Base-by-base conservation (phyloP, 768 basidiomycete genomes). In the Phylloporus rhodoxanthus region DNA sequence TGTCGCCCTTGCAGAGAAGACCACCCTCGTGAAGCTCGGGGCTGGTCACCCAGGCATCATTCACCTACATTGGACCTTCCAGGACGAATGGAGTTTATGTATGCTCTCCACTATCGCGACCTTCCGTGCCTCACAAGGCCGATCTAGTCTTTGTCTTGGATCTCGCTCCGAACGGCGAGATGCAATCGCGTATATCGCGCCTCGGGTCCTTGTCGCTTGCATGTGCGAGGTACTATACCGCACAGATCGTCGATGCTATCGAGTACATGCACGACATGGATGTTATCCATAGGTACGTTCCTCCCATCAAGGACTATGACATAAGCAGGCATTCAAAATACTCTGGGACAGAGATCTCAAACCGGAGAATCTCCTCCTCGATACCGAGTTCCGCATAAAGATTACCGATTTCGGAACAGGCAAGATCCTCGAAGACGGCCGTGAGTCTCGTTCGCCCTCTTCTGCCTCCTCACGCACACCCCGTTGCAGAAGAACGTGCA, bases 361-460 rank as follows among this genome's bases (percentile, higher is more conserved):
- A 64, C 87, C 87, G 9, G 87, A 88, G 68, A 97, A 97, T 64
- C 75, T 98, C 26, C 75, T 99, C 8, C 75, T 99, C n/a, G 92
- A 95, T 57, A 78, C 78, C 30, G 78, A 83, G 14, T 88, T 85
- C 70, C 82, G 91, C 47, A 81, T 96, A 63, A 95, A 92, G 67
- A 79, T 99, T n/a, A 90, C 92, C 14, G 96, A 99, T 66, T 98
- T 98, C 68, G 96, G 96, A 6, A 94, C 91, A 4, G 91, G 91
- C 17, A 87, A 88, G 69, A 72, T 88, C 53, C 70, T 84, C 29
- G 80, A 84, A 52, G 62, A 75, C 19, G 73, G 71, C 45, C 68
- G 83, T 83, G 48, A 60, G 81, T 69, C 1, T 40, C 8, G 2
- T 37, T 19, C 10, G 20, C 42, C 8, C 9, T 5, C n/a, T 4